Percentiles rank a stretch among this genome's conserved stretches.
phyloP scores from a whole-genome alignment of 257 asterid species.

The Fraxinus pennsylvanica region DNA sequence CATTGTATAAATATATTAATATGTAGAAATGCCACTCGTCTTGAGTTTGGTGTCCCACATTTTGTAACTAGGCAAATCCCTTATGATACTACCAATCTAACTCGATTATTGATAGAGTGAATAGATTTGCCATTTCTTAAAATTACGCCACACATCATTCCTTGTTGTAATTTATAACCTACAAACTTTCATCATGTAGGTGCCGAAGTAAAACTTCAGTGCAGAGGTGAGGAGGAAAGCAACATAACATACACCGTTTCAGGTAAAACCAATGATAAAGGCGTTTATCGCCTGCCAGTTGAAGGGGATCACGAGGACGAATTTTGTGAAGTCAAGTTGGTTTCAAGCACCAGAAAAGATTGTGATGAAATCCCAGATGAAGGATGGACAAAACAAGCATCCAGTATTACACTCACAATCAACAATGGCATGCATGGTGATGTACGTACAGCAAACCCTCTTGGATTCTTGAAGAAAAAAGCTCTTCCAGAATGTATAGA shows the following conservation, averaged over 20 bases:
- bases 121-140: too few relatives aligned
- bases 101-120: not conserved
- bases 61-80: not conserved
- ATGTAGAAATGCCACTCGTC: not conserved
- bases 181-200: not conserved
- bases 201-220: not conserved
- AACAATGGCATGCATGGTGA: not conserved
- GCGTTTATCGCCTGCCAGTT: not conserved
- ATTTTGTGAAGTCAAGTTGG: not conserved
- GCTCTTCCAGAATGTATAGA: not conserved
- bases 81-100: too few relatives aligned
- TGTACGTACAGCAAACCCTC: not conserved
- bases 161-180: not conserved
- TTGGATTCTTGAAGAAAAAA: not conserved
- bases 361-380: not conserved
- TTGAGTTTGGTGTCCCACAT: not conserved
- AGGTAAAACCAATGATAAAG: not conserved
- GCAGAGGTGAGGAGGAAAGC: not conserved
- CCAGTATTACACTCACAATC: not conserved
- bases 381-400: not conserved
- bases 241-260: not conserved
- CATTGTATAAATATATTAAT: not conserved
- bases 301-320: not conserved
- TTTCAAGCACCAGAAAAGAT: not conserved
- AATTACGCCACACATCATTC: not conserved